These are phyloP conservation scores for Filosporella fistucella DNA, from an alignment of 495 filamentous ascomycete genomes.

Conservation along the genomic window DNA sequence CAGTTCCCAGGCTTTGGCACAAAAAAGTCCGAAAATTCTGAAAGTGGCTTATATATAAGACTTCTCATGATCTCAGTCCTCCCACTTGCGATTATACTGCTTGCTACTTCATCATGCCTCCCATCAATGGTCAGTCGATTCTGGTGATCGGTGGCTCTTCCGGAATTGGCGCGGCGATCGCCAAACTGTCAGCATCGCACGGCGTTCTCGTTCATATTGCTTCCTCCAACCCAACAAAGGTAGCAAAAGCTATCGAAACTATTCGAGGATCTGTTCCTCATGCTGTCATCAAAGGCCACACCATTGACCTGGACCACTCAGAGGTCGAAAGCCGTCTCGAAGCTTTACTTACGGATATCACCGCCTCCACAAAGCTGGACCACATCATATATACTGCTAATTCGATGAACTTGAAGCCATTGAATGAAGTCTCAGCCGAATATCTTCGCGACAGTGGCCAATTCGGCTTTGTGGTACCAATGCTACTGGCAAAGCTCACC, in stretches of 20 bases:
- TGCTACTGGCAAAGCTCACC: constrained; percentile 48
- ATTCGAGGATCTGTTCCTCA: constrained; percentile 25
- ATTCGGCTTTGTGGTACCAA: constrained; percentile 44
- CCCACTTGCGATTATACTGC: not conserved
- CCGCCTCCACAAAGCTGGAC: constrained; percentile 35
- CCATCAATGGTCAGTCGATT: constrained; percentile 6
- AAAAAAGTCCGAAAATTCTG: no score
- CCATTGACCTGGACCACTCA: constrained; percentile 43
- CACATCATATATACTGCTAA: constrained; percentile 61
- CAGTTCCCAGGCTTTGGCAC: no score
- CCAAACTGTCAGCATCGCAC: constrained; percentile 40
- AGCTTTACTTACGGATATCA: constrained; percentile 36
- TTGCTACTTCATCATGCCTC: constrained; percentile 3
- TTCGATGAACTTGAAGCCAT: constrained; percentile 26
- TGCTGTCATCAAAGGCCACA: constrained; percentile 28
- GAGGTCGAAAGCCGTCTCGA: constrained; percentile 40
- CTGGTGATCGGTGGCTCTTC: constrained; percentile 16
- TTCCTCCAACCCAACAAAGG: constrained; percentile 40
- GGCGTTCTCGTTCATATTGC: constrained; percentile 47
- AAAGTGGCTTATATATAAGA: not conserved
- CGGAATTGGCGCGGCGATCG: constrained; percentile 52
- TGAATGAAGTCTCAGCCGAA: constrained; percentile 34
- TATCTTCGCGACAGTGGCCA: constrained; percentile 31
- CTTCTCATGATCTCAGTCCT: not conserved
- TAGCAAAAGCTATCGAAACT: constrained; percentile 37